Evolutionary conservation across 129 eudicot genomes (phyloP), one percentile per base, ranked within the genome.

Genomic region (Apium graveolens): DNA sequence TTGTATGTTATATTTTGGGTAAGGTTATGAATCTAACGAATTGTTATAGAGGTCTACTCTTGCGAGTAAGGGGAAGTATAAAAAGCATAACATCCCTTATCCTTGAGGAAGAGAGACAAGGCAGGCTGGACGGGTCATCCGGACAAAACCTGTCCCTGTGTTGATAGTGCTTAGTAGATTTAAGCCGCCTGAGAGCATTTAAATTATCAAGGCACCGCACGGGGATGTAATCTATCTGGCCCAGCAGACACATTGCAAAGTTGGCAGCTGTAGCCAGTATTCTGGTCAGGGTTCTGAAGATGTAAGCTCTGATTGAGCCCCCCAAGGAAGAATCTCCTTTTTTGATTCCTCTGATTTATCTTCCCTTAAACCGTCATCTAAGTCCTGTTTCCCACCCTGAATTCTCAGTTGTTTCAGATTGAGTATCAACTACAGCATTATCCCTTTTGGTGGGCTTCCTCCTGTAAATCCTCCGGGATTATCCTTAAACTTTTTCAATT

Each of bases 381-480:
- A 78, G 73, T 82, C 81, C 74, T 51, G 72, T 70, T 81, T 76
- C 17, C 70, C 80, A 20, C 75, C 79, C 57, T 63, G 78, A 77
- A 48, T 29, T 78, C 70, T 76, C 78, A 39, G 62, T 21, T 29
- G 82, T 81, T 70, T 83, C 86, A 57, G 62, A 24, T 77, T 75
- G 80, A 35, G 83, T 43, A 62, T 63, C 37, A 31, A 3, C 82
- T 79, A 17, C 76, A 76, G 49, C 78, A 11, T 26, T 38, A 68
- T 87, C 97, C 72, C 87, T 93, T 86, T 92, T 96, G 43, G 95
- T 96, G 38, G 38, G 99, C 99, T 77, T 92, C 99, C 41, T 96
- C 96, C 14, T 96, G 97, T 80, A 96, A 82, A 84, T 96, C 97
- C 97, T 20, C 97, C 96, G 32, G 88, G 89, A 78, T 86, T 90